Evolutionary conservation across 768 basidiomycete species (phyloP).

Genomic region (Chalciporus piperatus): DNA sequence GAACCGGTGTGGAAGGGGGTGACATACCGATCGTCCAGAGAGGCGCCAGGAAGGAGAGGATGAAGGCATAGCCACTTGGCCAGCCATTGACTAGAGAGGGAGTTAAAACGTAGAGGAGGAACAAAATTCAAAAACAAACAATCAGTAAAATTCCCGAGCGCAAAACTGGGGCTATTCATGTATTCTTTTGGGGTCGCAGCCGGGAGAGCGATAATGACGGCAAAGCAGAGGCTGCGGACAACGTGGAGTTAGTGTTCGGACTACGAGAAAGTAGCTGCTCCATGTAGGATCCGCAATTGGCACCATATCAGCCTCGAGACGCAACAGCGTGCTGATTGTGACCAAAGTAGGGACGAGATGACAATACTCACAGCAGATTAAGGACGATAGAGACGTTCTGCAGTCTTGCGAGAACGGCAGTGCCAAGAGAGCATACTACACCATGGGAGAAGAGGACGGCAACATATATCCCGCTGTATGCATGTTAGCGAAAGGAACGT

Average conservation of each 20-base stretch:
- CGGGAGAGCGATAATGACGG: conserved; percentile 68
- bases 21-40: conserved; percentile 46
- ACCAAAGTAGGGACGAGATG: no score
- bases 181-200: conserved; percentile 57
- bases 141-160: conserved; percentile 61
- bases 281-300: no score
- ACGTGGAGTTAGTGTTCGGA: no score
- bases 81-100: conserved; percentile 37
- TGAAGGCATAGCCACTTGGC: conserved; percentile 48
- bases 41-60: conserved; percentile 51
- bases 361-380: conserved; percentile 55
- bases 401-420: conserved; percentile 60
- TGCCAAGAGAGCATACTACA: conserved; percentile 64
- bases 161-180: conserved; percentile 58
- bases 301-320: conserved; percentile 22
- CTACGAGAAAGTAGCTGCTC: no score
- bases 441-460: conserved; percentile 63
- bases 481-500: conserved; percentile 23
- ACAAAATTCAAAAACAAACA: conserved; percentile 32
- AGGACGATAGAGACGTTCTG: conserved; percentile 71
- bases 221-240: conserved; percentile 59
- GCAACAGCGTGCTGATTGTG: not conserved
- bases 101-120: not conserved
- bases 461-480: conserved; percentile 57
- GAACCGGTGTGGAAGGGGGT: not conserved